These are phyloP conservation scores for Saturnispora ahearnii DNA, from an alignment of 805 yeast genomes.

Conservation along the genomic window DNA sequence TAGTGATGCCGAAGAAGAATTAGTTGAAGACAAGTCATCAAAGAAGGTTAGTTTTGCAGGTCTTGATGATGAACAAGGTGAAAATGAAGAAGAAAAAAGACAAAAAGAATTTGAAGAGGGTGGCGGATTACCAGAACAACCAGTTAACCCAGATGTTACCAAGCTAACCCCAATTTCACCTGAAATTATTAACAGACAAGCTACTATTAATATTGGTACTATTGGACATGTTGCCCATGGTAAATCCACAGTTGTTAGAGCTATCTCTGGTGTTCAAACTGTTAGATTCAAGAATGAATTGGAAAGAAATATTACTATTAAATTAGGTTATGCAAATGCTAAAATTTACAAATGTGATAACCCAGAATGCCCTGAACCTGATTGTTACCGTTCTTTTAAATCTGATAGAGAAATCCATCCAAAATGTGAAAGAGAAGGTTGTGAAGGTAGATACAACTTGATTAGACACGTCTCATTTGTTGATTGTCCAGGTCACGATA, in stretches of 20 bases:
- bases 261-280: slow-evolving; percentile 97
- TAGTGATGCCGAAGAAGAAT: slow-evolving; percentile 32
- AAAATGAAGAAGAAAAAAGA: slow-evolving; percentile 63
- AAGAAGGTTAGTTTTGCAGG: slow-evolving; percentile 81
- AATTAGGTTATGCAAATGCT: slow-evolving; percentile 98
- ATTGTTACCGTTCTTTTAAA: slow-evolving; percentile 88
- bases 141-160: slow-evolving; percentile 77
- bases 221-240: slow-evolving; percentile 99
- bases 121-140: slow-evolving; percentile 97
- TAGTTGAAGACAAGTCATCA: slow-evolving; percentile 35
- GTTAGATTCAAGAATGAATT: slow-evolving; percentile 98
- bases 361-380: slow-evolving; percentile 83
- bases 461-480: slow-evolving; percentile 97
- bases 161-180: slow-evolving; percentile 80
- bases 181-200: slow-evolving; percentile 97
- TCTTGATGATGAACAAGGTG: slow-evolving; percentile 50
- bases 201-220: slow-evolving; percentile 97
- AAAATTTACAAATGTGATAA: slow-evolving; percentile 91
- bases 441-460: slow-evolving; percentile 79
- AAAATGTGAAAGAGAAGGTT: slow-evolving; percentile 79
- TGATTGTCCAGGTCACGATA: slow-evolving; percentile 99
- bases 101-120: slow-evolving; percentile 90
- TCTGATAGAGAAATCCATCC: slow-evolving; percentile 94
- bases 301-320: slow-evolving; percentile 97
- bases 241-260: slow-evolving; percentile 95